These are phyloP conservation scores for Noccaea bulbosa DNA, from an alignment of 345 rosid genomes.

Conservation along the genomic window DNA sequence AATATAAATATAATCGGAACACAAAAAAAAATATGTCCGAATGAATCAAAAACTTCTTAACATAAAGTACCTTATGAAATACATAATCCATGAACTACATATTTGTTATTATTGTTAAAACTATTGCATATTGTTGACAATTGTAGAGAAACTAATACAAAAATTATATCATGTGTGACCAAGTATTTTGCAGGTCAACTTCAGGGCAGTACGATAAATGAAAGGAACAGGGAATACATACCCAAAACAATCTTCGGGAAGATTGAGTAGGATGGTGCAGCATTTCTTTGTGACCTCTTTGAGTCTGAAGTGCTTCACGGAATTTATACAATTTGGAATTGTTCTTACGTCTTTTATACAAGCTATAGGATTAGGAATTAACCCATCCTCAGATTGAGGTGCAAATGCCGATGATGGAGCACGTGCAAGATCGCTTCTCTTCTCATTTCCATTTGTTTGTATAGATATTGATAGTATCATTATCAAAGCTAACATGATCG, in stretches of 20 bases:
- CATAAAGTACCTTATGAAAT: no score
- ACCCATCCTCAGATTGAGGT: background rate
- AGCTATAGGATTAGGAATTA: background rate
- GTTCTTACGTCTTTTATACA: background rate
- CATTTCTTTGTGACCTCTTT: background rate
- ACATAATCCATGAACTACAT: no score
- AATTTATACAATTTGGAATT: background rate
- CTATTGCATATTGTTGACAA: background rate
- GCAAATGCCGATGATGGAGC: conserved; percentile 1
- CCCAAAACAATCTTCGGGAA: conserved; percentile 28
- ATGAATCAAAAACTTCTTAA: no score
- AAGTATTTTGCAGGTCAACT: background rate
- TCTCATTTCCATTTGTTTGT: conserved; percentile 6
- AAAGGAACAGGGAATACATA: background rate
- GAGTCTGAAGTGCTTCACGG: background rate
- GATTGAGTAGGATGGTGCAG: background rate
- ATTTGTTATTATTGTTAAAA: no score
- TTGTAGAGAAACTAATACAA: background rate
- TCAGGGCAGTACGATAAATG: background rate
- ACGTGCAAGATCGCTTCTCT: conserved; percentile 12
- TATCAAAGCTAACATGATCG: conserved; percentile 6
- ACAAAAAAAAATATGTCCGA: no score
- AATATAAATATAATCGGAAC: no score
- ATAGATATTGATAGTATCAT: conserved; percentile 15
- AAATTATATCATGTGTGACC: background rate